Base-by-base conservation (phyloP, 495 filamentous ascomycete genomes). In the Trichoderma erinaceum region DNA sequence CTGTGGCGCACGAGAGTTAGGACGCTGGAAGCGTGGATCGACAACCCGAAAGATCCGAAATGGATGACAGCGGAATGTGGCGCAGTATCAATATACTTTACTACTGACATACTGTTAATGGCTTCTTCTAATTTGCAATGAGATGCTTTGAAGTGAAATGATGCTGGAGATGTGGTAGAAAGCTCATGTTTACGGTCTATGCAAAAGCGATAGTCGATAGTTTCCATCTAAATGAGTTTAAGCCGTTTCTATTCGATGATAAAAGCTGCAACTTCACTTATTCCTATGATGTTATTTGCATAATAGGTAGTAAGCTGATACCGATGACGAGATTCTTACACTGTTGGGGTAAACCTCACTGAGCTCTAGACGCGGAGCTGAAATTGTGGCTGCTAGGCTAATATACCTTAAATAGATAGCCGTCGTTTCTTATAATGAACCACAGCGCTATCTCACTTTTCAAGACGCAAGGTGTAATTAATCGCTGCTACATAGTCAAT, bases 331-430 rank as follows among this genome's bases (percentile, higher is more conserved):
- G 8, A 32, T 27, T 61, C 56, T 61, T 27, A 61, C 56, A 61
- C 50, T 56, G n/a, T 21, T 16, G 21, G n/a, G 50, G n/a, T 25
- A 56, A 25, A 56, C 4, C 50, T 61, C 25, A 16, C 4, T 16
- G n/a, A 48, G 44, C 23, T 61, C 56, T 32, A 29, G 56, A 61
- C 27, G 1, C 1, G 25, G 25, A 61, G 56, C 56, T 61, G 56
- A 61, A 32, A 61, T 32, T 21, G 56, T 61, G 56, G 56, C 56
- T 61, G 56, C 12, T 16, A 32, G 56, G 25, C 56, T 61, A 61
- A 61, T 56, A 16, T 52, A 52, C 48, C 48, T 52, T 52, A 52
- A 21, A 21, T 52, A 8, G 8, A 38, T 8, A 3, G 43, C 43
- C 18, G 43, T 15, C 10, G 43, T 15, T 0, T 46, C 6, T 52